Evolutionary conservation across 2,329 filamentous ascomycete genomes (phyloP).

Genomic region (Fusarium sacchari): DNA sequence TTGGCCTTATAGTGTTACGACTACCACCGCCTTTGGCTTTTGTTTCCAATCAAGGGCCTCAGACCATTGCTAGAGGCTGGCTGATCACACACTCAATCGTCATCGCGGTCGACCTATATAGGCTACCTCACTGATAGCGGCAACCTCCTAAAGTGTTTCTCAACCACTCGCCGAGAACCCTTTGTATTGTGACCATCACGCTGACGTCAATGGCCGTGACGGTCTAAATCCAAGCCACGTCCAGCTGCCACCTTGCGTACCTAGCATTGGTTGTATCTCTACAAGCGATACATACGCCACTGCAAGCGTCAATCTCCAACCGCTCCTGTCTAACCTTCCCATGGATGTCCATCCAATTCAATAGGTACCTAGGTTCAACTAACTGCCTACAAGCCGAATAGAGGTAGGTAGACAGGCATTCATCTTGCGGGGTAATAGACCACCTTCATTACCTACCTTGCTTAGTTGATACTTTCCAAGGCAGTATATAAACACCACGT

Average conservation of each 20-base stretch:
- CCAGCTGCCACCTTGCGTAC: slow-evolving; percentile 8
- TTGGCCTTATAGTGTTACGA: slow-evolving; percentile 27
- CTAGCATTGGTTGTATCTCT: slow-evolving; percentile 1
- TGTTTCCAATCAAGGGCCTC: slow-evolving; percentile 25
- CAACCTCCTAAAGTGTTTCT: slow-evolving; percentile 15
- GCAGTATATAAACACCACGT: slow-evolving; percentile 32
- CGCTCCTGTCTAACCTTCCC: neutral
- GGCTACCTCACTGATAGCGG: slow-evolving; percentile 7
- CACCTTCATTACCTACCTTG: neutral
- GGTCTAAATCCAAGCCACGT: slow-evolving; percentile 34
- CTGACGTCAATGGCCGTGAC: slow-evolving; percentile 44
- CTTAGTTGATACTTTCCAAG: slow-evolving; percentile 3
- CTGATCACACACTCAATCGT: slow-evolving; percentile 32
- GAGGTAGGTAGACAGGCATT: neutral
- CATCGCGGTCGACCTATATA: slow-evolving; percentile 10
- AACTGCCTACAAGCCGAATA: neutral
- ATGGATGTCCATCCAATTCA: neutral
- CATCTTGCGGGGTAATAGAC: slow-evolving; percentile 44
- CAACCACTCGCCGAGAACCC: slow-evolving; percentile 6
- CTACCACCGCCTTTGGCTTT: slow-evolving; percentile 10
- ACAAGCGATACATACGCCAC: neutral
- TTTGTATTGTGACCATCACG: slow-evolving; percentile 43
- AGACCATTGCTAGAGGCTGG: slow-evolving; percentile 9
- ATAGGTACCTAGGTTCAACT: no score
- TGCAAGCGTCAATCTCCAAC: neutral